Evolutionary conservation across 2,329 filamentous ascomycete genomes (phyloP), one percentile per base, ranked within the genome.

Genomic region (Arthrobotrys pseudoclavata): DNA sequence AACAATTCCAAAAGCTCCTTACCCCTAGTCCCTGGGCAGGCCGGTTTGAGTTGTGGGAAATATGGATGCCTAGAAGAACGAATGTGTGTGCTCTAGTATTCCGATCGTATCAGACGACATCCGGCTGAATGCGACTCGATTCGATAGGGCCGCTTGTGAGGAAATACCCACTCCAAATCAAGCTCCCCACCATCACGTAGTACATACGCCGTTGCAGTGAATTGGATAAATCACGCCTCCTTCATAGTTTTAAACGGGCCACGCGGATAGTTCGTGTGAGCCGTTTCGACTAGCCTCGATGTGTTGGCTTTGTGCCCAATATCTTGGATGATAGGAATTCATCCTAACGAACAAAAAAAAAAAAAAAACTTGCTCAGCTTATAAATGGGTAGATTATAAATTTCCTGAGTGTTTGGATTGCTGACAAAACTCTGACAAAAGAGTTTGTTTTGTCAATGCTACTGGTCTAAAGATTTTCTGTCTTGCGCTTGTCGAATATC

Each of bases 121-220:
- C 74, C 74, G 74, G 74, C 74, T 77, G 74, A 77, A 77, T 77
- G 67, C 74, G 74, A 69, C 74, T 77, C 67, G 69, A 77, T 77
- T 68, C 61, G 74, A 68, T 71, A 77, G 74, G 62, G 67, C 61
- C 50, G 61, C 57, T 66, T 69, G 40, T 22, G 53, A 45, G 55
- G 24, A 57, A 40, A 22, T 70, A 69, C 31, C 67, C 74, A 71
- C 74, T 63, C 50, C 34, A 48, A 22, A 68, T 37, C 20, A 69
- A 63, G 40, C 45, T 55, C 55, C 34, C 64, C 63, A 66, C 50
- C 60, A 63, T 64, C 50, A 68, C 42, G 53, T 69, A 42, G 7
- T 31, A 15, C 4, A 29, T 53, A 15, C 22, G 47, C 18, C 50
- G 50, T 47, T 57, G 55, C 52, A 69, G 48, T 40, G 47, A 61